phyloP scores from a whole-genome alignment of 192 early-diverging fungal species.

The Entophlyctis helioformis region DNA sequence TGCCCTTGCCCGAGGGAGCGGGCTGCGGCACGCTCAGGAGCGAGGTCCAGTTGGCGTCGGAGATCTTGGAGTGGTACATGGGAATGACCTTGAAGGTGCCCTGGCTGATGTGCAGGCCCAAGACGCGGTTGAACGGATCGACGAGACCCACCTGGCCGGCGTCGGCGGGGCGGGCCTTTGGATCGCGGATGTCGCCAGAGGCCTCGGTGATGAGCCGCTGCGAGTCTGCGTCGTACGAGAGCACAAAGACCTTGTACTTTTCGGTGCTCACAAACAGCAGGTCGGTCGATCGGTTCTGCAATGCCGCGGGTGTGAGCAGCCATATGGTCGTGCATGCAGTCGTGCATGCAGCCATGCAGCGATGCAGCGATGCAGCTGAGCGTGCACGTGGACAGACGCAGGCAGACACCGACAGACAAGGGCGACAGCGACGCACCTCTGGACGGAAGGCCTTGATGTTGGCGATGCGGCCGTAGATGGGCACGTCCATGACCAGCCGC shows the following conservation, averaged over 20 bases:
- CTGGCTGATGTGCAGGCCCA: constrained; percentile 54
- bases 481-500: constrained; percentile 40
- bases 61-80: constrained; percentile 3
- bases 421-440: constrained; percentile 9
- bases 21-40: too few species aligned
- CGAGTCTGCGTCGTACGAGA: constrained; percentile 47
- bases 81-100: constrained; percentile 57
- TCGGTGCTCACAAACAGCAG: constrained; percentile 58
- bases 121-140: constrained; percentile 37
- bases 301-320: too few species aligned
- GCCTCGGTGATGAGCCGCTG: constrained; percentile 50
- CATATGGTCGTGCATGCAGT: too few species aligned
- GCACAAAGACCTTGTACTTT: constrained; percentile 51
- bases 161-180: constrained; percentile 38
- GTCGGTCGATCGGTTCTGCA: too few species aligned
- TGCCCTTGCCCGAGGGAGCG: too few species aligned
- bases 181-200: constrained; percentile 45
- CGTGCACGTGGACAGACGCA: too few species aligned
- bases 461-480: constrained; percentile 59
- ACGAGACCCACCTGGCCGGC: constrained; percentile 39
- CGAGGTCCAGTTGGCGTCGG: too few species aligned
- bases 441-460: constrained; percentile 36
- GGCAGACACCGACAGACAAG: too few species aligned
- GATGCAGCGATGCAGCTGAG: too few species aligned
- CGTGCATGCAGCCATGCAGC: too few species aligned